Evolutionary conservation across 768 basidiomycete species (phyloP).

Genomic region (Piloderma croceum): DNA sequence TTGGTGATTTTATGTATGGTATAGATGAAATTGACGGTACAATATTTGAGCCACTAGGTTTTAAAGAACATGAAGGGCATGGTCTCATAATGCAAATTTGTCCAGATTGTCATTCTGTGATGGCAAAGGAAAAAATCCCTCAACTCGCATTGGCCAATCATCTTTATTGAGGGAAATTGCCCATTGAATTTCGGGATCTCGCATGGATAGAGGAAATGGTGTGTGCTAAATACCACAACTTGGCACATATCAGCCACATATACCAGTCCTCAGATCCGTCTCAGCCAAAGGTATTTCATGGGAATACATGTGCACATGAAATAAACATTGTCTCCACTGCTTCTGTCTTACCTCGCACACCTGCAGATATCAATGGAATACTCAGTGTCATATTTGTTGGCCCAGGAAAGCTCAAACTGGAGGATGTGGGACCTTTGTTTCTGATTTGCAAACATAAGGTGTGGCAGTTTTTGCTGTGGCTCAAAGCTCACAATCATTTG

Average conservation of each 20-base stretch:
- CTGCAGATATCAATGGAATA: too few species aligned
- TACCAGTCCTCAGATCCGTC: conserved; percentile 19
- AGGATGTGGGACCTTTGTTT: conserved; percentile 16
- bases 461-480: conserved; percentile 20
- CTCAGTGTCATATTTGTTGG: conserved; percentile 30
- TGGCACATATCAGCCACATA: conserved; percentile 23
- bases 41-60: too few species aligned
- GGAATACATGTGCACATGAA: conserved; percentile 32
- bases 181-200: conserved; percentile 16
- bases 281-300: too few species aligned
- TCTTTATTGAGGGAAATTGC: conserved; percentile 18
- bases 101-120: too few species aligned
- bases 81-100: too few species aligned
- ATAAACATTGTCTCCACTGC: conserved; percentile 28
- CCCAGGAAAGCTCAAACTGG: conserved; percentile 11
- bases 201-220: conserved; percentile 28
- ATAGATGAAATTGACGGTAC: too few species aligned
- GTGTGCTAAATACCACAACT: conserved; percentile 21
- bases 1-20: too few species aligned
- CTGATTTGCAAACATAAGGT: conserved; percentile 19
- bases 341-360: too few species aligned
- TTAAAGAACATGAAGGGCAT: too few species aligned
- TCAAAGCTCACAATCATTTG: conserved; percentile 18
- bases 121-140: too few species aligned
- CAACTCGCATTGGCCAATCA: conserved; percentile 17